Base-by-base conservation (phyloP, 2,329 filamentous ascomycete species). In the Pleomassaria siparia region DNA sequence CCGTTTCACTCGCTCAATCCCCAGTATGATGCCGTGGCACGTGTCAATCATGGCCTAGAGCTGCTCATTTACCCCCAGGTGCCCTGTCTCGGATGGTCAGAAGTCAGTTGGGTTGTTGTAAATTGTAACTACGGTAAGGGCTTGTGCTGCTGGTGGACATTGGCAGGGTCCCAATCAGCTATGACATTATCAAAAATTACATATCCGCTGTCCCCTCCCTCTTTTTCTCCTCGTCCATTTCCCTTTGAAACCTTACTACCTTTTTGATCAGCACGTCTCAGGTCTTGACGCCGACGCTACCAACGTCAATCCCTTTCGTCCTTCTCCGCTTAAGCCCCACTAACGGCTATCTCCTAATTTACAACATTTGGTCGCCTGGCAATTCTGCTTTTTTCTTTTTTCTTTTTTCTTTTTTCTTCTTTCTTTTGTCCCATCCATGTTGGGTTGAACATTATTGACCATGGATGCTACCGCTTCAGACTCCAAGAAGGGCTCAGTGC, bases 381-480 rank as follows among this genome's bases (percentile, higher is more conserved):
- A n/a, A n/a, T n/a, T n/a, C n/a, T n/a, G n/a, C n/a, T 51, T 33
- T 41, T 54, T 46, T 36, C 33, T 42, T 37, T 29, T 37, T 30
- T 42, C 40, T 60, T 56, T 49, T 54, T 50, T 51, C 44, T 51
- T 54, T 51, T 48, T 51, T 56, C 51, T 53, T 58, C 49, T 44
- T 44, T 52, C 45, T 44, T 21, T 45, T 33, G 20, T 18, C 16
- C 36, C n/a, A 32, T 50, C 51, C 44, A 67, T 67, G 64, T 53
- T 46, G 37, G 42, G 40, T 42, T 42, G 45, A 54, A 59, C 46
- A 63, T 29, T 42, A 37, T 41, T 56, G 46, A 60, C 53, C 46
- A 69, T 71, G 66, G 64, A 57, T 41, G n/a, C 18, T n/a, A 50
- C 54, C 47, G 62, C 47, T 44, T 51, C 55, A 62, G 58, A 61